Evolutionary conservation across 225 moss, liverwort and hornwort species (phyloP), one percentile per base, ranked within the genome.

Genomic region (Sphagnum contortum): DNA sequence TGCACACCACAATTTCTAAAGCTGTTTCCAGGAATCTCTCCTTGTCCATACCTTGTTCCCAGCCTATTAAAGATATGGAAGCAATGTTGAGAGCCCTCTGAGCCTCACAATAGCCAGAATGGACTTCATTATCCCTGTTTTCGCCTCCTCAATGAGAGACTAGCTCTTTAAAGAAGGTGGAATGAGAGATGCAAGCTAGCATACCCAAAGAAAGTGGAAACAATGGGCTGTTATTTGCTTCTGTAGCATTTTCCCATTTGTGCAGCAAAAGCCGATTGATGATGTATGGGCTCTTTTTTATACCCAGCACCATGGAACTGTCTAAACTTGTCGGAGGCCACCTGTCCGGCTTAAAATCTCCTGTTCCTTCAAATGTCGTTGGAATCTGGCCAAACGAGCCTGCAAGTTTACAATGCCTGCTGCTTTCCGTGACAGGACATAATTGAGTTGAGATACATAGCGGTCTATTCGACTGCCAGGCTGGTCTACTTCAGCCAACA

Each of bases 381-480:
- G 96, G 70, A 98, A 98, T 75, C 90, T 91, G 58, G 96, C 90
- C 73, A 98, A 73, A 68, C 92, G 80, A 55, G 92, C 90, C 88
- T 98, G 96, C 62, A 98, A 86, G 76, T 89, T 98, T 49, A 91
- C 92, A 73, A 98, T 93, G 69, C 96, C 96, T 60, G 96, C 93
- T 65, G 88, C 81, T 75, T 98, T 98, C 48, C 85, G 79, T n/a
- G 96, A 93, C 49, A 98, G 89, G 29, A 98, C 96, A 72, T 93
- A 90, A 72, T 98, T 92, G 5, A 98, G 72, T 68, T 98, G 96
- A 64, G 92, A 87, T 63, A 98, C 96, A 77, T 98, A 98, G 66
- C 92, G 96, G 68, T 98, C 96, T 80, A 98, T 98, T 77, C 92
- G 87, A 73, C 96, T 98, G 59, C 96, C 96, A 68, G 90, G 96